Percentiles rank a stretch among this genome's conserved stretches.
Evolutionary conservation across 192 early-diverging fungal species (phyloP).

Genomic region (Coemansia sp.): DNA sequence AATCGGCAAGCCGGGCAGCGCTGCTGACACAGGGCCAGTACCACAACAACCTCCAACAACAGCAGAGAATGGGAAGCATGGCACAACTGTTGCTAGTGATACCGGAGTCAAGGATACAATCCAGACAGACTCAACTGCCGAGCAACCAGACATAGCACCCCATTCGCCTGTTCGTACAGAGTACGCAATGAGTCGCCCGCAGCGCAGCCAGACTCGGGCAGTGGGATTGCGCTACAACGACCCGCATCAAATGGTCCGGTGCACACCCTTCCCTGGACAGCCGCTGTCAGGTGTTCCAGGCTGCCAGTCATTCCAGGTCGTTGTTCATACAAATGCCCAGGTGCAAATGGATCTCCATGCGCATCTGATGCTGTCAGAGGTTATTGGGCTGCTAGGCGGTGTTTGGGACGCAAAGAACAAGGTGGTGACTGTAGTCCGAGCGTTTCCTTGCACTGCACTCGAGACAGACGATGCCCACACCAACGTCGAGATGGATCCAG

Average conservation of each 20-base stretch:
- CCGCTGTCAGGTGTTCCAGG: conserved; percentile 64
- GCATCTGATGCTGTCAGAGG: conserved; percentile 83
- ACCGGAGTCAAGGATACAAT: background rate
- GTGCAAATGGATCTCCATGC: conserved; percentile 91
- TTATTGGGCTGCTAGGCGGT: conserved; percentile 88
- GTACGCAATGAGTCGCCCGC: conserved; percentile 52
- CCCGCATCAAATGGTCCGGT: conserved; percentile 81
- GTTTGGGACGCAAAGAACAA: conserved; percentile 58
- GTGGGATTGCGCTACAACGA: conserved; percentile 52
- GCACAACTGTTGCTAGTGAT: too few relatives aligned
- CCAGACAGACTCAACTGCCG: background rate
- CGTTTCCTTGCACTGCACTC: conserved; percentile 76
- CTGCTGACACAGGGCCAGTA: background rate
- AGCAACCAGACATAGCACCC: conserved; percentile 1
- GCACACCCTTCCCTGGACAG: conserved; percentile 69
- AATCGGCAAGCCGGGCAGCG: background rate
- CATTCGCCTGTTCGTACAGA: conserved; percentile 45
- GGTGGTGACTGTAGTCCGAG: conserved; percentile 64
- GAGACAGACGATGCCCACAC: conserved; percentile 68
- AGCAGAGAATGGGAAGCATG: too few relatives aligned
- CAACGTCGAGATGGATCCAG: conserved; percentile 91
- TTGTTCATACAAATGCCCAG: conserved; percentile 72
- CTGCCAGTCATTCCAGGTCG: conserved; percentile 78
- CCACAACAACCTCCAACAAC: background rate
- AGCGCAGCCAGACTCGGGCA: conserved; percentile 42